A percentile compares a stretch with the other conserved stretches of the same genome.
phyloP scores from a whole-genome alignment of 75 land plant species.

The Cupressus sempervirens region DNA sequence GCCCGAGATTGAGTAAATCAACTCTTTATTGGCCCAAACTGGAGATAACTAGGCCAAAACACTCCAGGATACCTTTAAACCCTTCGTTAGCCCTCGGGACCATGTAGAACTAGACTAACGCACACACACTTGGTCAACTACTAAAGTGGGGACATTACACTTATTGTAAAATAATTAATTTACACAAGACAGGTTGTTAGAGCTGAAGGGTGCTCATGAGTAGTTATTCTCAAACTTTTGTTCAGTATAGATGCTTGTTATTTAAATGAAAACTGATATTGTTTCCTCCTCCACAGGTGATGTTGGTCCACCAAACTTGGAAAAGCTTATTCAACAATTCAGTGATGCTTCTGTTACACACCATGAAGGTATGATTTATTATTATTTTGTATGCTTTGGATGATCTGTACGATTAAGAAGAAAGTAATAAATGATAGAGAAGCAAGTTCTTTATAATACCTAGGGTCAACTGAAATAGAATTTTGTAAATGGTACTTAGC shows the following conservation, averaged over 20 bases:
- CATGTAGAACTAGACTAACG: too few relatives aligned
- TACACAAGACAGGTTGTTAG: background rate
- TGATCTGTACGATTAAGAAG: background rate
- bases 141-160: too few relatives aligned
- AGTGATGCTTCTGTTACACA: constrained; percentile 7
- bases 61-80: too few relatives aligned
- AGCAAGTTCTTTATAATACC: background rate
- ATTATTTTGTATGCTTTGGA: background rate
- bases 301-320: constrained; percentile 12
- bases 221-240: background rate
- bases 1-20: too few relatives aligned
- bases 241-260: background rate
- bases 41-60: too few relatives aligned
- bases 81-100: too few relatives aligned
- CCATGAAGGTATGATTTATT: background rate
- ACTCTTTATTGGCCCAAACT: too few relatives aligned
- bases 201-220: background rate
- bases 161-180: too few relatives aligned
- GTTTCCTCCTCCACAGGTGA: background rate
- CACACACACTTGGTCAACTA: too few relatives aligned
- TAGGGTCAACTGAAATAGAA: background rate
- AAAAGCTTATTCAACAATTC: constrained; percentile 5
- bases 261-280: background rate
- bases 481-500: constrained; percentile 1
- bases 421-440: background rate